Conservation (phyloP, 2,329 filamentous ascomycete species). For the Cryphonectria carpinicola region DNA sequence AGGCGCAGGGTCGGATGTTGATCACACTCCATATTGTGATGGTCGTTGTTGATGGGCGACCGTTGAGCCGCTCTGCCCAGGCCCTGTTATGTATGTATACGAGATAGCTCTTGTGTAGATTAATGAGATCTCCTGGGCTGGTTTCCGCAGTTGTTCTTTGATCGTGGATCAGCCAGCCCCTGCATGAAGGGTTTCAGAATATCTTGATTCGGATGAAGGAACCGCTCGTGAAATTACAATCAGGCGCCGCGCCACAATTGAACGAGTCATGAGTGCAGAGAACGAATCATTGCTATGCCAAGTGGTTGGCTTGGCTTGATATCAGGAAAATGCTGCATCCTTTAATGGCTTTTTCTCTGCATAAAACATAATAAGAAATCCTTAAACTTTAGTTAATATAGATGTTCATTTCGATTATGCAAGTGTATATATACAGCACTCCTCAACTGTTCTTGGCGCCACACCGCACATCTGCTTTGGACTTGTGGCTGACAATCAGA, state of each 20-base stretch:
- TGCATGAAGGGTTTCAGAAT: background rate
- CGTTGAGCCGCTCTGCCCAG: background rate
- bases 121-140: background rate
- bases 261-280: background rate
- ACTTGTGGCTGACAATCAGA: too few species aligned
- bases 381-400: background rate
- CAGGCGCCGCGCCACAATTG: background rate
- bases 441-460: too few species aligned
- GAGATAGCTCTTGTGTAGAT: background rate
- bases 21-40: background rate
- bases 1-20: background rate
- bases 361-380: background rate
- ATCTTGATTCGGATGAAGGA: background rate
- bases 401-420: background rate
- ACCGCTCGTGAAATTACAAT: background rate
- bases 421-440: background rate
- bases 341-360: background rate
- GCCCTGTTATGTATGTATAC: background rate
- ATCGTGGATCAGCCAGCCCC: background rate
- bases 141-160: background rate
- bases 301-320: background rate
- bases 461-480: too few species aligned
- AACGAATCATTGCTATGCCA: background rate
- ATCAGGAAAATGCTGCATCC: background rate
- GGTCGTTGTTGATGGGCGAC: background rate